phyloP scores from a whole-genome alignment of 345 rosid species.

The Geranium brycei region DNA sequence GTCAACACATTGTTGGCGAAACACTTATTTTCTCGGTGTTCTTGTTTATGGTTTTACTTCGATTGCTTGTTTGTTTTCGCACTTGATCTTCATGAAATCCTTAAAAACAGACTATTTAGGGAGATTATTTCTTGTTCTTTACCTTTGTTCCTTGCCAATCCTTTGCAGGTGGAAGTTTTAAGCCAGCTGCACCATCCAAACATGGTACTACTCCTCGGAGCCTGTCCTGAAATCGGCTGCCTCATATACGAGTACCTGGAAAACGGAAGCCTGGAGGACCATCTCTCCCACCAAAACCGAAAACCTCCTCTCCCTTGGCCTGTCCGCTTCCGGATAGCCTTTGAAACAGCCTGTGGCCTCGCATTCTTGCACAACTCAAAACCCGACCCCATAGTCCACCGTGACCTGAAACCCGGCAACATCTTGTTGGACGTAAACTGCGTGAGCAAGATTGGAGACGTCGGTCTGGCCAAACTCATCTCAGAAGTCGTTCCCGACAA shows the following conservation, averaged over 20 bases:
- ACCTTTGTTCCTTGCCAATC: background rate
- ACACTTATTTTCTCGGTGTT: too few relatives aligned
- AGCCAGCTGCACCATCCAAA: conserved; percentile 76
- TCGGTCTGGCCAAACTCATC: conserved; percentile 76
- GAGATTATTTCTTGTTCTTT: background rate
- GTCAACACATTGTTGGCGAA: too few relatives aligned
- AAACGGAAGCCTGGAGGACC: conserved; percentile 66
- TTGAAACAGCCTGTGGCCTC: conserved; percentile 72
- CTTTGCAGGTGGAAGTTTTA: conserved; percentile 66
- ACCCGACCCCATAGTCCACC: conserved; percentile 75
- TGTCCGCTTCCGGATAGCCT: conserved; percentile 53
- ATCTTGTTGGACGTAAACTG: conserved; percentile 60
- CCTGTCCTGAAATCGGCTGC: conserved; percentile 71
- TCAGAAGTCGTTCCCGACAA: conserved; percentile 58
- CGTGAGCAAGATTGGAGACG: conserved; percentile 80
- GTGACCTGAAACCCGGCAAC: conserved; percentile 78
- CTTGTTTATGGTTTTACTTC: too few relatives aligned
- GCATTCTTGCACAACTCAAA: conserved; percentile 88
- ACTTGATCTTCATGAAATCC: too few relatives aligned
- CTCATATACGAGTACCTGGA: conserved; percentile 81
- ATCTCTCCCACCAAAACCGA: conserved; percentile 37
- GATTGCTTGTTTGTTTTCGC: too few relatives aligned
- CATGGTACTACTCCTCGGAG: conserved; percentile 73
- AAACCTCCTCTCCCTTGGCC: conserved; percentile 74
- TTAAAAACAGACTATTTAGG: too few relatives aligned